phyloP scores from a whole-genome alignment of 768 basidiomycete species.

The Scleroderma bovista region DNA sequence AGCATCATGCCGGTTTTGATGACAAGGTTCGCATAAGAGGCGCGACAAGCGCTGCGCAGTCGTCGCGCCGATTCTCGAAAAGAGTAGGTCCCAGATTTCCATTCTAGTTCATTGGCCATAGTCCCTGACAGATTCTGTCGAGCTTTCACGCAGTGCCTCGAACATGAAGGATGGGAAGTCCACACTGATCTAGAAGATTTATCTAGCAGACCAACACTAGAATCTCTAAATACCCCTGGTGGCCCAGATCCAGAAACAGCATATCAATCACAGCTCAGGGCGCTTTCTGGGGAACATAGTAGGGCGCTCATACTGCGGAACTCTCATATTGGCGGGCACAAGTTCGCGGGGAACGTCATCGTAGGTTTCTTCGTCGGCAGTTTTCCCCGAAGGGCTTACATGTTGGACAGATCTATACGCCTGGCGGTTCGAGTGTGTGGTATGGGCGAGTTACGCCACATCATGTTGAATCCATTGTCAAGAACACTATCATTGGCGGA shows the following conservation, averaged over 20 bases:
- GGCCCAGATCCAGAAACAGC: conserved; percentile 45
- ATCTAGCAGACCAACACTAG: conserved; percentile 27
- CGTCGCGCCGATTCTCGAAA: conserved; percentile 77
- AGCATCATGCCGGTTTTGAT: background rate
- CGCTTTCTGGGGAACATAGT: conserved; percentile 48
- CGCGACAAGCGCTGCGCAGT: conserved; percentile 91
- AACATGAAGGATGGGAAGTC: conserved; percentile 66
- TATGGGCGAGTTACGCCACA: conserved; percentile 92
- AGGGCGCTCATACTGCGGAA: conserved; percentile 79
- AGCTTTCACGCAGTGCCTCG: conserved; percentile 63
- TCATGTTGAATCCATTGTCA: conserved; percentile 80
- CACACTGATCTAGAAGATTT: conserved; percentile 69
- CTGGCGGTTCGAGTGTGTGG: conserved; percentile 82
- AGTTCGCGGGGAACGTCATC: conserved; percentile 86
- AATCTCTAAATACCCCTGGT: conserved; percentile 7
- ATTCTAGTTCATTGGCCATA: conserved; percentile 13
- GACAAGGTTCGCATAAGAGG: conserved; percentile 86
- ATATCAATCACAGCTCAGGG: conserved; percentile 41
- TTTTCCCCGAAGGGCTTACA: background rate
- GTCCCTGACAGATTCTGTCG: background rate
- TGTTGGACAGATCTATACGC: conserved; percentile 70
- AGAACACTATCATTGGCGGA: conserved; percentile 82
- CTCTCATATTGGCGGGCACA: conserved; percentile 92
- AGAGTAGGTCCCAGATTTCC: conserved; percentile 41
- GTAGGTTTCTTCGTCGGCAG: conserved; percentile 43